Evolutionary conservation across 2,329 filamentous ascomycete species (phyloP), one percentile per base, ranked within the genome.

Genomic region (Fusarium nelsonii): DNA sequence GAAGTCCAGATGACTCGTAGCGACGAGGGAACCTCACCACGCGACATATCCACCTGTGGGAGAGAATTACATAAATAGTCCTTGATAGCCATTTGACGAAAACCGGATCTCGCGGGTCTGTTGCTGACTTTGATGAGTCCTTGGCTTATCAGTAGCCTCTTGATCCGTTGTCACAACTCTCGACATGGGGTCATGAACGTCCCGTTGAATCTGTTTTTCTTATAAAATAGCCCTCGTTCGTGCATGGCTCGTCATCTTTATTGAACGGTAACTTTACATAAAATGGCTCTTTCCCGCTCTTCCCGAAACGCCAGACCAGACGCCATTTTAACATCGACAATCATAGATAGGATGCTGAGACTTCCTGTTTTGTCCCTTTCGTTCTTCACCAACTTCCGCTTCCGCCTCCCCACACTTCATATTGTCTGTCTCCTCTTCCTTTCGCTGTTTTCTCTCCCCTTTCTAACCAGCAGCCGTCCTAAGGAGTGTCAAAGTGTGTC

Each of bases 241-340:
- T 53, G 50, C 69, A 63, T 65, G 58, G 63, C 63, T 74, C 65
- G 56, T 71, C 68, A 68, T 66, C 68, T 72, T 70, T 49, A 57
- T 69, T 62, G 62, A 72, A 69, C 34, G 67, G 60, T 74, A 62
- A 71, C 59, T 73, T 64, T 73, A 77, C 74, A 77, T 70, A 70
- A 70, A 70, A 76, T 71, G 69, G 70, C 72, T 65, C 74, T 75
- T 77, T 71, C 69, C 70, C 62, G 65, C 61, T 73, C 74, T 72
- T 73, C 68, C 74, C 55, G 28, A 65, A 79, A 79, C 77, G 77
- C 77, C 77, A 72, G 58, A 68, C 73, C 69, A 72, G 68, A 74
- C 73, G 71, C 74, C 76, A 55, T 72, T 68, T 74, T 59, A 55
- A 63, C 51, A 68, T 55, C 61, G 68, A 61, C 58, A 63, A 71